Base-by-base conservation (phyloP, 345 rosid species). In the Melastoma malabathricum region DNA sequence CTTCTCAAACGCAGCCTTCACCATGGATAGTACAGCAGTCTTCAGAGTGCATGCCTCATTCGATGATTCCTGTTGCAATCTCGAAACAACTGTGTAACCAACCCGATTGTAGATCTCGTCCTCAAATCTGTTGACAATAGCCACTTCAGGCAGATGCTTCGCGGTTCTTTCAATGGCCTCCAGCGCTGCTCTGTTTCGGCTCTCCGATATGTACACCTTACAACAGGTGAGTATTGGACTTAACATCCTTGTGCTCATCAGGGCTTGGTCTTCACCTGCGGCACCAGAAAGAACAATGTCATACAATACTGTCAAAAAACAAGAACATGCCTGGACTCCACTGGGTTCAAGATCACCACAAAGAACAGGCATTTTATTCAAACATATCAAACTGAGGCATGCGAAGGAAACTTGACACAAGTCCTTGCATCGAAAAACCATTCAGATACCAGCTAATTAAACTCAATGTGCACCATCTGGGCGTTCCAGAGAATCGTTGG, bases 131-230 rank as follows among this genome's bases (percentile, higher is more conserved):
- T 86, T 83, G 56, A 84, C 66, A 51, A 90, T 71, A 18, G 78
- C 82, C 50, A 77, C 76, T 47, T 76, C 89, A 27, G 77, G 78
- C 25, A 84, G 78, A 57, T 60, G 60, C 71, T 74, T 86, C 13
- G 70, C 79, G 56, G 94, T 85, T 69, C 29, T 67, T 72, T 82
- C 92, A 46, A 90, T 76, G 0, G 78, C 68, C 39, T 80, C 74
- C 41, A 90, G 76, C 6, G 96, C 89, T 20, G 65, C 68, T 66
- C 61, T 80, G 58, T 84, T 86, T 61, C 72, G 69, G 57, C 83
- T 79, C 58, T 86, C 98, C 16, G 92, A 90, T 56, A 86, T 75
- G 69, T 86, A 90, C 18, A 86, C 76, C 66, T 90, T 82, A 63
- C 96, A 81, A 68, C 98, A 84, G 49, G 75, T 78, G 68, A 90